Evolutionary conservation across 371 early-diverging fungal species (phyloP).

Genomic region (Ordospora pajunii): DNA sequence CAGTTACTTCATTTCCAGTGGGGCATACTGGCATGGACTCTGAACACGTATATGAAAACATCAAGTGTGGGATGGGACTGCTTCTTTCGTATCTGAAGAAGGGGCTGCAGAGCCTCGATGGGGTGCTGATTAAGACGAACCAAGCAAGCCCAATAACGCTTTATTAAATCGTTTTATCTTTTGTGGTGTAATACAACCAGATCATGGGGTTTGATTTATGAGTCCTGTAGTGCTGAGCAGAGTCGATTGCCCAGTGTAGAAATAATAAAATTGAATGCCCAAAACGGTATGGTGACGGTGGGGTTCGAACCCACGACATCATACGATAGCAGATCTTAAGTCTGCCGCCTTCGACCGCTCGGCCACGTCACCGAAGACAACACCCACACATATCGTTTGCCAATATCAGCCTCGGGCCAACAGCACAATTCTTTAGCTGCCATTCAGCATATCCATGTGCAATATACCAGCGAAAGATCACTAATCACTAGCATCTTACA

Average conservation of each 20-base stretch:
- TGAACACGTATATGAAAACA: constrained; percentile 85
- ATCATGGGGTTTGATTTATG: too few species aligned
- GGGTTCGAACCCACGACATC: constrained; percentile 19
- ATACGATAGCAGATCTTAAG: constrained; percentile 13
- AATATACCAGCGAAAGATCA: too few species aligned
- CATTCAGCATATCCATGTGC: too few species aligned
- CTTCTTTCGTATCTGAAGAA: constrained; percentile 91
- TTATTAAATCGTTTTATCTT: constrained; percentile 47
- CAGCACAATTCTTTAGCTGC: too few species aligned
- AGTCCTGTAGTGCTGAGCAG: not conserved
- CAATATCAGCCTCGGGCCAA: too few species aligned
- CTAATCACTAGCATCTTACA: too few species aligned
- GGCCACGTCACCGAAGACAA: constrained; percentile 17
- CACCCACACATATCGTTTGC: too few species aligned
- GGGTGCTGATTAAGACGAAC: constrained; percentile 88
- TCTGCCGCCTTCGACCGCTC: constrained; percentile 17
- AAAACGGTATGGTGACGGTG: not conserved
- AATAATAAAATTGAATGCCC: not conserved
- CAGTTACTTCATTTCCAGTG: constrained; percentile 89
- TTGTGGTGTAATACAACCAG: not conserved
- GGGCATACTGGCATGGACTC: constrained; percentile 87
- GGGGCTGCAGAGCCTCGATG: constrained; percentile 96
- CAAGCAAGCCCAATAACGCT: constrained; percentile 75
- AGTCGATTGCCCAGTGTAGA: not conserved
- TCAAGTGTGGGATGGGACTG: constrained; percentile 90